Evolutionary conservation across 2,329 filamentous ascomycete genomes (phyloP).

Genomic region (Colletotrichum lentis): DNA sequence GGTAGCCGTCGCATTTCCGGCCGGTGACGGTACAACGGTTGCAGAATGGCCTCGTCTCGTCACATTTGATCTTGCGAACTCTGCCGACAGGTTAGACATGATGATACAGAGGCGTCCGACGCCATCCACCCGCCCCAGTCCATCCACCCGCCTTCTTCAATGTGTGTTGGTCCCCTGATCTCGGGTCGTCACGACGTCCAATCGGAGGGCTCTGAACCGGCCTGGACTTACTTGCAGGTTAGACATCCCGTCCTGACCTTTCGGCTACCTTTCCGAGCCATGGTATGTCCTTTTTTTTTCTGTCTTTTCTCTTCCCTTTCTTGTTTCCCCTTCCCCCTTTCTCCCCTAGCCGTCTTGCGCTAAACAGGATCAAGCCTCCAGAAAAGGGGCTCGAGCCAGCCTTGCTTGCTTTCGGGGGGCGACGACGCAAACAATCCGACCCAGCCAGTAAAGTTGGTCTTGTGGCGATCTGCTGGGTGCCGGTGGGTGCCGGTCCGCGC

Average conservation of each 20-base stretch:
- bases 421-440: conserved; percentile 3
- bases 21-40: conserved; percentile 63
- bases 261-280: conserved; percentile 53
- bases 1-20: conserved; percentile 66
- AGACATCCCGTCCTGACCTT: conserved; percentile 61
- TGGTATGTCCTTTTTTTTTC: not conserved
- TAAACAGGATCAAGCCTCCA: not conserved
- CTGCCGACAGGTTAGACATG: conserved; percentile 43
- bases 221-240: conserved; percentile 60
- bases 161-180: not conserved
- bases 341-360: not conserved
- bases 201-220: not conserved
- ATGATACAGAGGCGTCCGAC: not conserved
- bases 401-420: not conserved
- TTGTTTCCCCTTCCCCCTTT: too few relatives aligned
- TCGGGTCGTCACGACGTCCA: not conserved
- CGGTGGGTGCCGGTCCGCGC: not conserved
- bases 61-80: conserved; percentile 65
- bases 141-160: too few relatives aligned
- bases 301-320: too few relatives aligned
- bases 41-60: conserved; percentile 63
- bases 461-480: not conserved
- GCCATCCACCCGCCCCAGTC: too few relatives aligned
- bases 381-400: conserved; percentile 14
- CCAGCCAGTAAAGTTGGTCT: conserved; percentile 7